phyloP scores from a whole-genome alignment of 2,329 filamentous ascomycete genomes.

The Aspergillus nomiae region DNA sequence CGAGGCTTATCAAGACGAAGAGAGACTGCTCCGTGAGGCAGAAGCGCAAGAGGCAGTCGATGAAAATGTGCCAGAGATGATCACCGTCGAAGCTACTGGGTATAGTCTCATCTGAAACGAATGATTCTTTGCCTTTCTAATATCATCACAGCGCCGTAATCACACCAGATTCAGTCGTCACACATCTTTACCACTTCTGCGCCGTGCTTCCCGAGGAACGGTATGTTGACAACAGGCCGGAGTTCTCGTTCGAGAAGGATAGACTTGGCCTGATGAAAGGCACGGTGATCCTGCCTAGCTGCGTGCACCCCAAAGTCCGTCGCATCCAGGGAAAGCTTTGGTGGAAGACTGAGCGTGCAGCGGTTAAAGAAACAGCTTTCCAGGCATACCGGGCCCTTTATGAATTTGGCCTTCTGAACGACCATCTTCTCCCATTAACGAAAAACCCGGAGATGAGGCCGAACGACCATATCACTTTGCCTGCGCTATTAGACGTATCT shows the following conservation, averaged over 20 bases:
- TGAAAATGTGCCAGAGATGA: slow-evolving; percentile 40
- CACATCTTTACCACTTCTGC: slow-evolving; percentile 85
- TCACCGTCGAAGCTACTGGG: slow-evolving; percentile 43
- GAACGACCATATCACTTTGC: slow-evolving; percentile 16
- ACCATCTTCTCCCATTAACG: slow-evolving; percentile 69
- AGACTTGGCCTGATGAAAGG: slow-evolving; percentile 43
- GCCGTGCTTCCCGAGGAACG: slow-evolving; percentile 56
- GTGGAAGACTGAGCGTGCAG: slow-evolving; percentile 74
- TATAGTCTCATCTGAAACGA: slow-evolving; percentile 7
- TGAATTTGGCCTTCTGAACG: slow-evolving; percentile 70
- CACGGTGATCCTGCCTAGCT: slow-evolving; percentile 70
- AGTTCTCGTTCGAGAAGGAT: slow-evolving; percentile 54
- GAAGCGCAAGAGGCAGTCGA: slow-evolving; percentile 53
- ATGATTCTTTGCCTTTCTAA: background rate
- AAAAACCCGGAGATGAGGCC: slow-evolving; percentile 31
- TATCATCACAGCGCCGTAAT: slow-evolving; percentile 60
- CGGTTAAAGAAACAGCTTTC: slow-evolving; percentile 80
- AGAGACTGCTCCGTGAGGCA: slow-evolving; percentile 52
- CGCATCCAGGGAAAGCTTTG: slow-evolving; percentile 50
- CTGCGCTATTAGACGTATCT: slow-evolving; percentile 24
- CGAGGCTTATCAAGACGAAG: slow-evolving; percentile 65
- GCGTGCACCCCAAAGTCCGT: slow-evolving; percentile 65
- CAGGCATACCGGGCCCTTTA: slow-evolving; percentile 74
- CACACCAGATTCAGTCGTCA: slow-evolving; percentile 70
- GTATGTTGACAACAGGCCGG: slow-evolving; percentile 67